Conservation (phyloP, 2,329 filamentous ascomycete genomes). For the Trichoderma guizhouense region DNA sequence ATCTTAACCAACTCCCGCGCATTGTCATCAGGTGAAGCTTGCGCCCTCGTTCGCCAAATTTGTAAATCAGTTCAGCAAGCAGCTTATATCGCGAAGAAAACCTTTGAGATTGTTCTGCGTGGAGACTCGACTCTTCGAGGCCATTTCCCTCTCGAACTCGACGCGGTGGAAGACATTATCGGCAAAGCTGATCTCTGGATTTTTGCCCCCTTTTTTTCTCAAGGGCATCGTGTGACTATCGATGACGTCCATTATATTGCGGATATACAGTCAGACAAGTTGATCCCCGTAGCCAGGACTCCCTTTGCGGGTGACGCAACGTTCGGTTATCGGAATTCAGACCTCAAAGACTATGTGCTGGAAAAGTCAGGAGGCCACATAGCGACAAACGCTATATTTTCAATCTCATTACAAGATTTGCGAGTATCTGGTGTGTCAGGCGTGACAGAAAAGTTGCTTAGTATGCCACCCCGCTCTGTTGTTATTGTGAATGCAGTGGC, state of each 20-base stretch:
- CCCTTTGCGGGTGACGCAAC: constrained; percentile 56
- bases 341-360: too few species aligned
- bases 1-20: too few species aligned
- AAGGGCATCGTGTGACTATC: constrained; percentile 54
- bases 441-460: constrained; percentile 27
- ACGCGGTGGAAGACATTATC: too few species aligned
- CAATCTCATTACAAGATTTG: too few species aligned
- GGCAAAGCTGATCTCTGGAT: constrained; percentile 46
- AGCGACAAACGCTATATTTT: too few species aligned
- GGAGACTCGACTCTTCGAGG: neutral
- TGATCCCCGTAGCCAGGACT: constrained; percentile 44
- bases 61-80: constrained; percentile 48
- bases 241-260: constrained; percentile 50
- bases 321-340: constrained; percentile 44
- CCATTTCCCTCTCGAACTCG: constrained; percentile 41
- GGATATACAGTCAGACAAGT: constrained; percentile 40
- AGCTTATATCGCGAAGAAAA: constrained; percentile 35
- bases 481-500: constrained; percentile 53
- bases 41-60: constrained; percentile 25
- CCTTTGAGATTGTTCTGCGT: constrained; percentile 44
- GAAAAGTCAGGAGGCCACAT: too few species aligned
- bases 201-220: constrained; percentile 56
- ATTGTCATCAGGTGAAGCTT: too few species aligned
- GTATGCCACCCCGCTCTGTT: constrained; percentile 38
- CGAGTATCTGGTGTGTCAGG: constrained; percentile 24